Percentiles rank a stretch among this genome's conserved stretches.
Evolutionary conservation across 2,329 filamentous ascomycete species (phyloP).

Genomic region (Myotisia sp.): DNA sequence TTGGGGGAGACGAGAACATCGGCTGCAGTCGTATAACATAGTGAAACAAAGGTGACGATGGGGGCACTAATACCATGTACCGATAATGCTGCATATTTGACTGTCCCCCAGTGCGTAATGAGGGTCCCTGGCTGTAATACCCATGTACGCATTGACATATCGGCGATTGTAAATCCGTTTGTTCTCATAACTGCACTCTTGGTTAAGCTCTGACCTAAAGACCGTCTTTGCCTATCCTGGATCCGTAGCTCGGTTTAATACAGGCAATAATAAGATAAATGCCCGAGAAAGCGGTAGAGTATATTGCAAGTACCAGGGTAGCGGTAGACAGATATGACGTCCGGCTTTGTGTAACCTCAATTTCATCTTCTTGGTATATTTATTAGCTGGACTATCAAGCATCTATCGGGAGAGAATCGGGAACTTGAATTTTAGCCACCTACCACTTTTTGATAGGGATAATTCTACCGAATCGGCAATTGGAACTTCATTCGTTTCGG

Average conservation of each 20-base stretch:
- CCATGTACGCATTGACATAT: slow-evolving; percentile 67
- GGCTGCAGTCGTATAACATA: slow-evolving; percentile 63
- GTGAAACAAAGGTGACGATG: slow-evolving; percentile 48
- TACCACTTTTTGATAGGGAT: too few relatives aligned
- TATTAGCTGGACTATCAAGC: too few relatives aligned
- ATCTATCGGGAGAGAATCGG: too few relatives aligned
- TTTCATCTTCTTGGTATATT: slow-evolving; percentile 20
- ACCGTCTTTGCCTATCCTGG: slow-evolving; percentile 38
- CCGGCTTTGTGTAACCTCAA: slow-evolving; percentile 21
- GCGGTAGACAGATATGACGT: slow-evolving; percentile 25
- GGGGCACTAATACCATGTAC: slow-evolving; percentile 51
- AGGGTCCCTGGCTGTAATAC: slow-evolving; percentile 58
- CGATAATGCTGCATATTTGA: slow-evolving; percentile 50
- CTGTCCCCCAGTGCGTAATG: slow-evolving; percentile 52
- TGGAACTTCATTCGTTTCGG: too few relatives aligned
- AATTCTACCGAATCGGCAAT: too few relatives aligned
- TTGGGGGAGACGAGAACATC: slow-evolving; percentile 63
- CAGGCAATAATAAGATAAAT: slow-evolving; percentile 53
- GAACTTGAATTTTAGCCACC: too few relatives aligned
- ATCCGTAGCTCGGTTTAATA: slow-evolving; percentile 48
- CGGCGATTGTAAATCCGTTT: slow-evolving; percentile 55
- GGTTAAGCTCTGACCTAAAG: slow-evolving; percentile 60
- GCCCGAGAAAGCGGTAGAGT: slow-evolving; percentile 26
- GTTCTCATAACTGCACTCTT: slow-evolving; percentile 46
- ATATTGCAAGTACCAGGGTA: slow-evolving; percentile 24